Conservation (phyloP, 306 rosid genomes). For the Vigna angularis region DNA sequence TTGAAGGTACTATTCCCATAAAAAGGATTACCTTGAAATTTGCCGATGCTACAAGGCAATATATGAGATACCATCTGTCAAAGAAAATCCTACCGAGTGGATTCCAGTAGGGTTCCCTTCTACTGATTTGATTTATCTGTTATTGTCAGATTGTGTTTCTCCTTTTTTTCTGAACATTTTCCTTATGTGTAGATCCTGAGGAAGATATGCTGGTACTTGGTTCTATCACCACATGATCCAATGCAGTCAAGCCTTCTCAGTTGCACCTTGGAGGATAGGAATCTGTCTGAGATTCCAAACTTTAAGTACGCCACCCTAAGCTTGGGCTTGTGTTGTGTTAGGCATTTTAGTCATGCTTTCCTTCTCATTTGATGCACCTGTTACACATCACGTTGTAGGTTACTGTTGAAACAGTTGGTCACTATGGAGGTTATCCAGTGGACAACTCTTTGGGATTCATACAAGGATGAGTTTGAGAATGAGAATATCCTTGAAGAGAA, state of each 20-base stretch:
- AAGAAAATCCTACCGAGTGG: slow-evolving; percentile 71
- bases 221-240: slow-evolving; percentile 80
- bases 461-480: slow-evolving; percentile 76
- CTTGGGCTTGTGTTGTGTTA: neutral
- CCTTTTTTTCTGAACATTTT: slow-evolving; percentile 22
- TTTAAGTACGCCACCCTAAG: slow-evolving; percentile 56
- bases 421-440: slow-evolving; percentile 90
- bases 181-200: slow-evolving; percentile 65
- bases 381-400: slow-evolving; percentile 46
- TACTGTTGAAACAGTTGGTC: slow-evolving; percentile 74
- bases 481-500: slow-evolving; percentile 76
- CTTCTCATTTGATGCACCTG: slow-evolving; percentile 4
- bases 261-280: slow-evolving; percentile 81
- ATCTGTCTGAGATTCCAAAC: slow-evolving; percentile 74
- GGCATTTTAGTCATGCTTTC: slow-evolving; percentile 20
- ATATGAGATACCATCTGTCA: slow-evolving; percentile 81
- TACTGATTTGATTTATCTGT: slow-evolving; percentile 19
- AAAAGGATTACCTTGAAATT: slow-evolving; percentile 82
- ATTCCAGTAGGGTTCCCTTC: slow-evolving; percentile 57
- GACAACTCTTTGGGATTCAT: slow-evolving; percentile 76
- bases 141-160: neutral
- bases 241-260: slow-evolving; percentile 94
- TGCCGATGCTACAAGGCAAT: slow-evolving; percentile 85
- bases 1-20: slow-evolving; percentile 72
- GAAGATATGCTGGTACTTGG: slow-evolving; percentile 86